phyloP scores from a whole-genome alignment of 2,329 filamentous ascomycete genomes.

The Apiospora arundinis region DNA sequence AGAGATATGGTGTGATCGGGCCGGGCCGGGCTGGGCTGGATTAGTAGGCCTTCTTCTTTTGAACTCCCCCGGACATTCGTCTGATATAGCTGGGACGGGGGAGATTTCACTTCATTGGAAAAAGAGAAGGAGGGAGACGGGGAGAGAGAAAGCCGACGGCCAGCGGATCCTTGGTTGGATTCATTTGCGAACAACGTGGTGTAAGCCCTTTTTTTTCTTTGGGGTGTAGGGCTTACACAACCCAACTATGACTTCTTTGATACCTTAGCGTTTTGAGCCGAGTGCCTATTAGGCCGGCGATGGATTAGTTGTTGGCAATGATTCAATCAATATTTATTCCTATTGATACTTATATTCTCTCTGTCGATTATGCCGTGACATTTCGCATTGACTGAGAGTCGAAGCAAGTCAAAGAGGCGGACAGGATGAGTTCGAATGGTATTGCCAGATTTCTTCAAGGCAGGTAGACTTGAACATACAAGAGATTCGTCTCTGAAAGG shows the following conservation, averaged over 20 bases:
- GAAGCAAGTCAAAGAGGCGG: neutral
- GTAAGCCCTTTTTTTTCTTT: neutral
- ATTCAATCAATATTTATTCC: constrained; percentile 1
- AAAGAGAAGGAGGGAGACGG: neutral
- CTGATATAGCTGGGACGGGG: neutral
- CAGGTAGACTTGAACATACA: no score
- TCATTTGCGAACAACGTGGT: neutral
- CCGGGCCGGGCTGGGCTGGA: neutral
- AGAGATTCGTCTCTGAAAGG: no score
- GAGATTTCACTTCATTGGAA: neutral
- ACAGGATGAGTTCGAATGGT: neutral
- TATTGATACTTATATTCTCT: neutral
- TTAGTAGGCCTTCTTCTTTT: neutral
- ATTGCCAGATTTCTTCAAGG: neutral
- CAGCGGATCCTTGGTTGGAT: neutral
- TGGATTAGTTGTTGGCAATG: constrained; percentile 7
- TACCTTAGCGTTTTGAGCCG: constrained; percentile 18
- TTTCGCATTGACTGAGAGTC: neutral
- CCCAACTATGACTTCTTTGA: constrained; percentile 14
- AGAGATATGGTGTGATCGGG: neutral
- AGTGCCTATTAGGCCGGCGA: constrained; percentile 16
- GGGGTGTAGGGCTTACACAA: neutral
- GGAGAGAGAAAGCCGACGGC: neutral
- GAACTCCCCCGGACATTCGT: neutral
- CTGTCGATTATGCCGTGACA: neutral